A percentile compares a stretch with the other conserved stretches of the same genome.
Evolutionary conservation across 2,329 filamentous ascomycete species (phyloP).

Genomic region (Sporothrix schenckii): DNA sequence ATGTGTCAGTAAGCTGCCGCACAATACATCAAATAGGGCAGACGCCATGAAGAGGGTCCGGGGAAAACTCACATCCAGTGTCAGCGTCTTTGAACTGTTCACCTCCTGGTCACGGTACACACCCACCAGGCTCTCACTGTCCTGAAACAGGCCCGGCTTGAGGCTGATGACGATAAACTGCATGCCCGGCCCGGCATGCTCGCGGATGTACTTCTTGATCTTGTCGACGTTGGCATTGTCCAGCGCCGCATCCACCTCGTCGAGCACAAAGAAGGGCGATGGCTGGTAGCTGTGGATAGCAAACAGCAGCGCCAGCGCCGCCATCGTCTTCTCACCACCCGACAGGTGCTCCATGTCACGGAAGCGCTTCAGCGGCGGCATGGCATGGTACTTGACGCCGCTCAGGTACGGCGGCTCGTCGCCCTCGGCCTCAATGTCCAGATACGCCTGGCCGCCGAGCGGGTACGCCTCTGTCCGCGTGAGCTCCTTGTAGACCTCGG

Average conservation of each 20-base stretch:
- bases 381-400: conserved; percentile 97
- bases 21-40: background rate
- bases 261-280: conserved; percentile 94
- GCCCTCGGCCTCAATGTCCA: conserved; percentile 91
- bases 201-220: conserved; percentile 93
- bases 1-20: background rate
- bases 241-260: conserved; percentile 97
- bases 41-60: background rate
- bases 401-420: conserved; percentile 87
- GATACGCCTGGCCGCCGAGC: conserved; percentile 83
- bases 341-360: conserved; percentile 98
- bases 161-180: conserved; percentile 98
- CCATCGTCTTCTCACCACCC: conserved; percentile 98
- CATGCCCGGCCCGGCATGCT: conserved; percentile 95
- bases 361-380: conserved; percentile 98
- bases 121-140: conserved; percentile 92
- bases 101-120: conserved; percentile 94
- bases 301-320: conserved; percentile 91
- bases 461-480: conserved; percentile 90
- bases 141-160: conserved; percentile 94
- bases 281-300: conserved; percentile 97
- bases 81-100: conserved; percentile 89
- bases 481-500: conserved; percentile 90
- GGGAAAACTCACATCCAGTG: conserved; percentile 79
- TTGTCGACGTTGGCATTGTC: conserved; percentile 97